Percentiles rank a stretch among this genome's conserved stretches.
phyloP scores from a whole-genome alignment of 345 rosid genomes.

The Gossypium arboreum region DNA sequence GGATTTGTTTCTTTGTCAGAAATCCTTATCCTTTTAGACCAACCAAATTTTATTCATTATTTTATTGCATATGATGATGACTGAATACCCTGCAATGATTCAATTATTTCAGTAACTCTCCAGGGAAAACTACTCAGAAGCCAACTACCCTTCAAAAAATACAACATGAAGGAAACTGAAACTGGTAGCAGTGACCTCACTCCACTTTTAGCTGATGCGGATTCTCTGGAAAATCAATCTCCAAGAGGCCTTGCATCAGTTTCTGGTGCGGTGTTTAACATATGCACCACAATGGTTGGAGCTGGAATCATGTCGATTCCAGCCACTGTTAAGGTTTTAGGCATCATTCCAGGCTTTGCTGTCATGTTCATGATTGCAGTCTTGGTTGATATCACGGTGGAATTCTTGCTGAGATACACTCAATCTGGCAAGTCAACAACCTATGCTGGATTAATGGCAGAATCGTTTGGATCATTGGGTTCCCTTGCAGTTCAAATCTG shows the following conservation, averaged over 20 bases:
- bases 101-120: neutral
- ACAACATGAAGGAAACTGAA: neutral
- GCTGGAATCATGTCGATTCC: constrained; percentile 18
- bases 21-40: constrained; percentile 2
- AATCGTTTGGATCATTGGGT: constrained; percentile 29
- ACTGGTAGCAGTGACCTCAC: neutral
- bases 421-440: constrained; percentile 23
- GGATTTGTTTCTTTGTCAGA: neutral
- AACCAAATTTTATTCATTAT: neutral
- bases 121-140: neutral
- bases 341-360: constrained; percentile 23
- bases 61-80: neutral
- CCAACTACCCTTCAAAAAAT: neutral
- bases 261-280: constrained; percentile 13
- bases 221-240: constrained; percentile 4
- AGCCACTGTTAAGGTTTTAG: constrained; percentile 22
- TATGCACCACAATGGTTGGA: constrained; percentile 14
- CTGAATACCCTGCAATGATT: neutral
- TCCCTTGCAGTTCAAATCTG: constrained; percentile 21
- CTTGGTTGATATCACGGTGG: constrained; percentile 27
- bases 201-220: neutral
- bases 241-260: neutral
- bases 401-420: constrained; percentile 29
- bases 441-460: constrained; percentile 33
- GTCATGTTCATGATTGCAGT: constrained; percentile 19